These are phyloP conservation scores for Collybiopsis luxurians DNA, from an alignment of 768 basidiomycete genomes.

Conservation along the genomic window DNA sequence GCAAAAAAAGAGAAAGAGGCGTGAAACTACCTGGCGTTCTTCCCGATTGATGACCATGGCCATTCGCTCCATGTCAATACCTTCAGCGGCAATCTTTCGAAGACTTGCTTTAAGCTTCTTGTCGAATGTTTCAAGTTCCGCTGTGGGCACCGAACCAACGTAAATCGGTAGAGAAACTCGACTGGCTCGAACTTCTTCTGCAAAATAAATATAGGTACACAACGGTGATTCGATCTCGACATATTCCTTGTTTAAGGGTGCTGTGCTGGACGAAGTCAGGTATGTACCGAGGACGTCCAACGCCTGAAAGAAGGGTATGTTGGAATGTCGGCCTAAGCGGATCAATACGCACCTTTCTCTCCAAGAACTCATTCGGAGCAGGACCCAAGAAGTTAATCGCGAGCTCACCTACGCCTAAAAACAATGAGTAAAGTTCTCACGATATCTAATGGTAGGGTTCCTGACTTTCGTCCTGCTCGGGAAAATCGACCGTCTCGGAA, in stretches of 20 bases:
- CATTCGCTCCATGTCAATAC: constrained; percentile 92
- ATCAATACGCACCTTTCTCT: constrained; percentile 51
- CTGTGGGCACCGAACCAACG: constrained; percentile 80
- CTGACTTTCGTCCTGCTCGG: constrained; percentile 90
- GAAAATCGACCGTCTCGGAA: constrained; percentile 81
- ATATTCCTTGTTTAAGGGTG: constrained; percentile 87
- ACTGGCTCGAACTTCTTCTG: constrained; percentile 72
- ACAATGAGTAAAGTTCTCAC: neutral
- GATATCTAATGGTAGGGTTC: neutral
- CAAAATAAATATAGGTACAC: constrained; percentile 87
- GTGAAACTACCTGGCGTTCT: constrained; percentile 70
- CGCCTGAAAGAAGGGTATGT: constrained; percentile 44
- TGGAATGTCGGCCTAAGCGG: neutral
- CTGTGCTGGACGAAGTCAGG: constrained; percentile 79
- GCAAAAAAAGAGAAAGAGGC: neutral
- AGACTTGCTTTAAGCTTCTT: constrained; percentile 67
- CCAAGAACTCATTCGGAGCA: constrained; percentile 64
- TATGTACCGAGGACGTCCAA: constrained; percentile 86
- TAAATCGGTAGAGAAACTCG: constrained; percentile 73
- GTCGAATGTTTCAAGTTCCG: constrained; percentile 72
- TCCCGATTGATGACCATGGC: constrained; percentile 81
- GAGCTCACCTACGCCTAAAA: constrained; percentile 73
- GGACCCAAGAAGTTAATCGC: constrained; percentile 78
- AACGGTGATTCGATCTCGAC: constrained; percentile 88
- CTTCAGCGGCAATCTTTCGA: constrained; percentile 63